Conservation (phyloP, 768 basidiomycete genomes). For the Amanita muscaria region DNA sequence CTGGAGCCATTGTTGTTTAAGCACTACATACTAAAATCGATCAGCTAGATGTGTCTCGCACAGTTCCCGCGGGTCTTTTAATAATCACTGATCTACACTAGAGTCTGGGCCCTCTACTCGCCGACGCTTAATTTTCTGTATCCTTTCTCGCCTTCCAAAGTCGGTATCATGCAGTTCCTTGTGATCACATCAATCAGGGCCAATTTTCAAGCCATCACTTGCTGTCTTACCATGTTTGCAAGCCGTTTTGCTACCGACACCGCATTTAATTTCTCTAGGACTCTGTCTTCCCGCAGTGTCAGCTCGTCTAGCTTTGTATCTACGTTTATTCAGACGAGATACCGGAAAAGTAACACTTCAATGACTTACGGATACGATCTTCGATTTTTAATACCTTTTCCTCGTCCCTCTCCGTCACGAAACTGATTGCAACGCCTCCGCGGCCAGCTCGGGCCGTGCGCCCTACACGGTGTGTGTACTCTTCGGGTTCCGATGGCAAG, state of each 20-base stretch:
- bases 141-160: constrained; percentile 84
- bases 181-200: background rate
- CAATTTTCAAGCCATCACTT: background rate
- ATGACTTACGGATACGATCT: constrained; percentile 67
- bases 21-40: background rate
- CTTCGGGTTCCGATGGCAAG: constrained; percentile 80
- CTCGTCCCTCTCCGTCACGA: constrained; percentile 92
- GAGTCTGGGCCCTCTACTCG: constrained; percentile 11
- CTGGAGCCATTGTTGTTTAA: constrained; percentile 3
- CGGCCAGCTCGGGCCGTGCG: constrained; percentile 86
- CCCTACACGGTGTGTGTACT: constrained; percentile 95
- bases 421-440: constrained; percentile 85
- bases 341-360: background rate
- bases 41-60: background rate
- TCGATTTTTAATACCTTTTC: constrained; percentile 78
- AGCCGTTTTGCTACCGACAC: constrained; percentile 92
- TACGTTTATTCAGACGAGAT: constrained; percentile 17
- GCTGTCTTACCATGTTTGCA: constrained; percentile 81
- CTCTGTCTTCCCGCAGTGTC: constrained; percentile 66
- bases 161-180: constrained; percentile 82
- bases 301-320: constrained; percentile 74
- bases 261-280: constrained; percentile 75
- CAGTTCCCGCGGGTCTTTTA: too few species aligned
- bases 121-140: constrained; percentile 57
- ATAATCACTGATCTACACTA: background rate